Base-by-base conservation (phyloP, 345 rosid species). In the Diplotaxis tenuifolia region DNA sequence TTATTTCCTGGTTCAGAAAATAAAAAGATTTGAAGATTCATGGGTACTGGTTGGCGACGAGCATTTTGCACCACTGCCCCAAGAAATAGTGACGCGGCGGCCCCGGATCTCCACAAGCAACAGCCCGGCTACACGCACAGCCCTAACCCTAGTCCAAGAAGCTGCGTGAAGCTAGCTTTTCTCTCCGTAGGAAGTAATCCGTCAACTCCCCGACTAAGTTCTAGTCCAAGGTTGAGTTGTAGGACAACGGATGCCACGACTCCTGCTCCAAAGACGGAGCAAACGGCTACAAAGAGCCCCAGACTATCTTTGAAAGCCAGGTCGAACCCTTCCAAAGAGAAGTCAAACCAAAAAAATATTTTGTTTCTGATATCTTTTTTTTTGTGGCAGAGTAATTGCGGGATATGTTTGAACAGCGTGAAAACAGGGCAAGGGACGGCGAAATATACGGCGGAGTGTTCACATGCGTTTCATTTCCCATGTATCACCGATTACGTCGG, bases 1-100 rank as follows among this genome's bases (percentile, higher is more conserved):
- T 25, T 27, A 21, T 25, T 49, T 34, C 22, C 21, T 12, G 2
- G 29, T 42, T 12, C 25, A 36, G 28, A 70, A 60, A 62, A 10
- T n/a, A 11, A 0, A 40, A 11, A 5, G 5, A n/a, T 1, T 53
- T 4, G 36, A 53, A 61, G 12, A 15, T 25, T 29, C 58, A 93
- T 91, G 98, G 96, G 94, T 54, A 91, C 97, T 12, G 92, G 98
- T 55, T 93, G 97, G 98, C 89, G 98, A 74, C 86, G 91, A 82
- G 98, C 98, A 16, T 93, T 93, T 75, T 93, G 98, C 84, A 91
- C 94, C 4, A 83, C 93, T 12, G 81, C 87, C 18, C 85, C 89
- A 11, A 81, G 86, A 80, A 91, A 91, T 49, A 74, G 83, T 20
- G 93, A 83, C 53, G 65, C 79, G 3, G 20, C 71, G 1, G 71